Conservation (phyloP, 331 rosid species). For the Stylosanthes scabra region DNA sequence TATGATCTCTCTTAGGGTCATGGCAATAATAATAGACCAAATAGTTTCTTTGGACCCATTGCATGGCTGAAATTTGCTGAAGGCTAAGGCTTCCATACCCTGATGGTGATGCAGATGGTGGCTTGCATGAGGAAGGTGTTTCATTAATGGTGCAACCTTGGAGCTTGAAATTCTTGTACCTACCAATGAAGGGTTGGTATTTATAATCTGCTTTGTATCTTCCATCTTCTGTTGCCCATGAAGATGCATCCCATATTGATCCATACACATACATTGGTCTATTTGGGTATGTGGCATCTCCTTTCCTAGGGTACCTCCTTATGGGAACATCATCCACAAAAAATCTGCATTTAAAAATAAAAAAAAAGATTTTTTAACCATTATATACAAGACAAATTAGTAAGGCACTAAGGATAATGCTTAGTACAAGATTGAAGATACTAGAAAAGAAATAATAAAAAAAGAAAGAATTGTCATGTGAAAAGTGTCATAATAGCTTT, state of each 20-base stretch:
- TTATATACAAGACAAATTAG: constrained; percentile 36
- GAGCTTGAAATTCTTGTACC: constrained; percentile 71
- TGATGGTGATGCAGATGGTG: constrained; percentile 58
- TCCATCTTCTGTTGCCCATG: constrained; percentile 97
- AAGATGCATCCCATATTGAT: constrained; percentile 97
- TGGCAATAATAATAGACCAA: constrained; percentile 84
- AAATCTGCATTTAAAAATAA: constrained; percentile 54
- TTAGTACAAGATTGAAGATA: constrained; percentile 15
- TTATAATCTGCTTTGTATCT: constrained; percentile 84
- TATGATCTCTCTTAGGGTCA: constrained; percentile 82
- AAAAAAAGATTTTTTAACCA: not conserved
- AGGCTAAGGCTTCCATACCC: constrained; percentile 54
- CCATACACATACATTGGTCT: constrained; percentile 92
- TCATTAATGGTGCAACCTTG: constrained; percentile 51
- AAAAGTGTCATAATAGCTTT: not conserved
- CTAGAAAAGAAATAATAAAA: no score
- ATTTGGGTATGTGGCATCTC: constrained; percentile 79
- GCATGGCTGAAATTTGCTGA: constrained; percentile 67
- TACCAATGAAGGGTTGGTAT: constrained; percentile 84
- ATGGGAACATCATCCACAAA: constrained; percentile 89
- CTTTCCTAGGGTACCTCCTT: constrained; percentile 72
- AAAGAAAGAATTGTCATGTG: not conserved
- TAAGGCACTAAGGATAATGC: not conserved
- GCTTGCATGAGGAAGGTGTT: constrained; percentile 55
- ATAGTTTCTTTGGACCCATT: constrained; percentile 75